These are phyloP conservation scores for Galerina marginata DNA, from an alignment of 768 basidiomycete species.

Conservation along the genomic window DNA sequence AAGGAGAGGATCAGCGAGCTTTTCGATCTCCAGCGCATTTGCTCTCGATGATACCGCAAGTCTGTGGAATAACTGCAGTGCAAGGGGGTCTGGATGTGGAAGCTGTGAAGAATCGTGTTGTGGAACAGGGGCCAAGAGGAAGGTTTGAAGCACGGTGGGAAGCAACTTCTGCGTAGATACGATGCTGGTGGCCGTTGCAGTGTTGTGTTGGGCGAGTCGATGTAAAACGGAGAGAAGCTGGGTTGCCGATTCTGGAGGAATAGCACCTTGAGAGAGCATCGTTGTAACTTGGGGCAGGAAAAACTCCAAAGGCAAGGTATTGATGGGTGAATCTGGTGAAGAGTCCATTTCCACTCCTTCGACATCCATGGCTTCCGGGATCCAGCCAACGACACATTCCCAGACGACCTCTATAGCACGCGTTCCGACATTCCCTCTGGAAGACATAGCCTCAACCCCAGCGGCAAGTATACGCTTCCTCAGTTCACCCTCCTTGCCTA, in stretches of 20 bases:
- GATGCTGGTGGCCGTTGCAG: constrained; percentile 55
- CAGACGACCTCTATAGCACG: constrained; percentile 75
- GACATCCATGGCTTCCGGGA: constrained; percentile 39
- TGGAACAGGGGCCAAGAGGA: constrained; percentile 60
- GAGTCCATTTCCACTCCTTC: constrained; percentile 55
- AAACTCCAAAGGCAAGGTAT: constrained; percentile 41
- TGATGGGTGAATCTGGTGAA: constrained; percentile 33
- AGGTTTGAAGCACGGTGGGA: constrained; percentile 53
- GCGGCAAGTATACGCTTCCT: constrained; percentile 69
- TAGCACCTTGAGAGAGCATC: constrained; percentile 43
- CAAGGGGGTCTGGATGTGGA: constrained; percentile 53
- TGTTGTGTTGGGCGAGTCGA: constrained; percentile 66
- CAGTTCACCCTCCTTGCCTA: constrained; percentile 49
- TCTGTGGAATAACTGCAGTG: constrained; percentile 60
- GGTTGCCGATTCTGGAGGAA: constrained; percentile 52
- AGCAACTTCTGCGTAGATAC: constrained; percentile 58
- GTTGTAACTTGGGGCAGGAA: constrained; percentile 56
- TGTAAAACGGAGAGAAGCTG: constrained; percentile 66
- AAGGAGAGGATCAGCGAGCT: constrained; percentile 67
- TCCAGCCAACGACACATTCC: constrained; percentile 76
- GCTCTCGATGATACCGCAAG: constrained; percentile 71
- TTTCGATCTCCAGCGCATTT: constrained; percentile 63
- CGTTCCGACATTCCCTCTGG: constrained; percentile 69
- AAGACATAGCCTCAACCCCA: constrained; percentile 67
- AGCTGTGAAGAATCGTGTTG: constrained; percentile 36